Percentiles rank a stretch among this genome's conserved stretches.
These are phyloP conservation scores for Tricladium varicosporioides DNA, from an alignment of 2,329 filamentous ascomycete genomes.

Conservation along the genomic window DNA sequence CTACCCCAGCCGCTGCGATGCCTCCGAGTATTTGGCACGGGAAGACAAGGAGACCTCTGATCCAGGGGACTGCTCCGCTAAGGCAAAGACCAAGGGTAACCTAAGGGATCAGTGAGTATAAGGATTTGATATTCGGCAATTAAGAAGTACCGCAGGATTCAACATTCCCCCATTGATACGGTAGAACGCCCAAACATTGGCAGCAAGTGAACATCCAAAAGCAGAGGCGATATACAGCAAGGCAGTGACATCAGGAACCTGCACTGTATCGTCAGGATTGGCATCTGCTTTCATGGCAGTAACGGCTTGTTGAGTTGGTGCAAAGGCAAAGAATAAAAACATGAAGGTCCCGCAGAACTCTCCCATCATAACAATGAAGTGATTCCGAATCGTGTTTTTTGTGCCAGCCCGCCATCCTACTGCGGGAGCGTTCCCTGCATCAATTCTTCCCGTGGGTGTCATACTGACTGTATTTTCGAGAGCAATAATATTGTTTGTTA, in stretches of 20 bases:
- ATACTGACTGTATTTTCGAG: no score
- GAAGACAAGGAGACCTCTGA: constrained; percentile 31
- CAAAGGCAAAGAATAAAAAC: constrained; percentile 29
- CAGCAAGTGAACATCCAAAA: constrained; percentile 42
- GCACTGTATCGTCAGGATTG: neutral
- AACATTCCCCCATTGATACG: constrained; percentile 45
- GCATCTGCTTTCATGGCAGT: constrained; percentile 8
- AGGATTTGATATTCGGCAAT: neutral
- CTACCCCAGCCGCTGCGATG: constrained; percentile 38
- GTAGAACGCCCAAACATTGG: constrained; percentile 57
- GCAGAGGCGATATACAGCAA: constrained; percentile 38
- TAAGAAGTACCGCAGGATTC: constrained; percentile 29
- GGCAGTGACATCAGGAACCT: constrained; percentile 25
- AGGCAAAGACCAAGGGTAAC: constrained; percentile 37
- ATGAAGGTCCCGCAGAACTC: constrained; percentile 50
- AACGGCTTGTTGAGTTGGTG: constrained; percentile 21
- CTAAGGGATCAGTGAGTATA: constrained; percentile 18
- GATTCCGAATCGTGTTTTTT: neutral
- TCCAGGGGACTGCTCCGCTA: constrained; percentile 29
- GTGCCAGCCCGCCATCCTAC: neutral
- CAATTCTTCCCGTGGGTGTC: no score
- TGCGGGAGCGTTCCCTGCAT: neutral
- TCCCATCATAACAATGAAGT: constrained; percentile 41
- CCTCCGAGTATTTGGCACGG: constrained; percentile 32
- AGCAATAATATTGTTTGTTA: no score